Conservation (phyloP, 768 basidiomycete genomes). For the Strobilomyces confusus region DNA sequence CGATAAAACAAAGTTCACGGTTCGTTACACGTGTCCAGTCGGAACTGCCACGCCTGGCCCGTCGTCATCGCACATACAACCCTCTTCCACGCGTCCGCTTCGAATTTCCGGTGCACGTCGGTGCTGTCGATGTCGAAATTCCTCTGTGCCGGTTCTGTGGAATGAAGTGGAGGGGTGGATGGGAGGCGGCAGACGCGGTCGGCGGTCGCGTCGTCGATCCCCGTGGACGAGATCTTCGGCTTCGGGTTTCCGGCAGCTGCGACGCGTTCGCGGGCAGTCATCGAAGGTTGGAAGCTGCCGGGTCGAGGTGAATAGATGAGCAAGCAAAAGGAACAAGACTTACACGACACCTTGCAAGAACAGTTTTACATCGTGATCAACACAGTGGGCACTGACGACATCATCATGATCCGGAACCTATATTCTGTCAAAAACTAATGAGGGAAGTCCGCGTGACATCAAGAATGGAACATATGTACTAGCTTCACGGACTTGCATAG, state of each 20-base stretch:
- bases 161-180: no score
- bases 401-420: conserved; percentile 93
- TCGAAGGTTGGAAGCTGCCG: conserved; percentile 74
- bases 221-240: conserved; percentile 87
- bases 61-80: conserved; percentile 97
- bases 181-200: conserved; percentile 21
- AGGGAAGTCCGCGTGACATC: background rate
- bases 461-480: conserved; percentile 43
- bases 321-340: conserved; percentile 19
- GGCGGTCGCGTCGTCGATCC: conserved; percentile 70
- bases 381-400: conserved; percentile 89
- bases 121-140: conserved; percentile 91
- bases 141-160: conserved; percentile 21
- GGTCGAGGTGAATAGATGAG: background rate
- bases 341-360: conserved; percentile 89
- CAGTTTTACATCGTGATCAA: conserved; percentile 62
- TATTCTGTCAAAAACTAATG: conserved; percentile 42
- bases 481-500: conserved; percentile 61
- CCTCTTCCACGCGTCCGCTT: no score
- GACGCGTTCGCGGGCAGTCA: conserved; percentile 67
- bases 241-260: conserved; percentile 66
- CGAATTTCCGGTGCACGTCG: conserved; percentile 89
- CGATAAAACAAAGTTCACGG: conserved; percentile 90
- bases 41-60: conserved; percentile 97
- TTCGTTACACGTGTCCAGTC: conserved; percentile 93